Evolutionary conservation across 768 basidiomycete genomes (phyloP).

Genomic region (Chalciporus pseudorubinellus): DNA sequence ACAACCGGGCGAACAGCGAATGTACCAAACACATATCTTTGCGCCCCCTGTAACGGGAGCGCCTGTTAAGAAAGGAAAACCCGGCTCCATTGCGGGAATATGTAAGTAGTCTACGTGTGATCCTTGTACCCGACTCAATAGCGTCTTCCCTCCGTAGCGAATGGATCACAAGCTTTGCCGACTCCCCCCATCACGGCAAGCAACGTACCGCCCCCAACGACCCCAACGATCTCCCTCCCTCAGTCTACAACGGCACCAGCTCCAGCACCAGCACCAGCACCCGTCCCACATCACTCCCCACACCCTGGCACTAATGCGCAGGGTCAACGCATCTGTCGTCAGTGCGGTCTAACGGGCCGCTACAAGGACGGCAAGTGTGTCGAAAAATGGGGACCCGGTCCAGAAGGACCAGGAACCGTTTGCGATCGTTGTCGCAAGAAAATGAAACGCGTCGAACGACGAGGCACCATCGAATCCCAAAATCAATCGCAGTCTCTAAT

Average conservation of each 20-base stretch:
- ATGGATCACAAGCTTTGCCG: constrained; percentile 20
- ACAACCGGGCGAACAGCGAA: constrained; percentile 38
- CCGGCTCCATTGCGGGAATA: constrained; percentile 18
- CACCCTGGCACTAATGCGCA: constrained; percentile 45
- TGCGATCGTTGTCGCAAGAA: constrained; percentile 86
- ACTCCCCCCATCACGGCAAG: constrained; percentile 13
- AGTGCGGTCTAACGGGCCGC: constrained; percentile 68
- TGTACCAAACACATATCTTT: constrained; percentile 67
- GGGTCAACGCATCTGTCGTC: constrained; percentile 75
- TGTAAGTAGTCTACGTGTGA: constrained; percentile 16
- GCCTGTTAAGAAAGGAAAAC: constrained; percentile 65
- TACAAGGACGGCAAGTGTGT: constrained; percentile 87
- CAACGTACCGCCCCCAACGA: constrained; percentile 14
- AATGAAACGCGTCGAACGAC: constrained; percentile 79
- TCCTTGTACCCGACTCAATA: constrained; percentile 11
- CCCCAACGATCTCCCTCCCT: constrained; percentile 11
- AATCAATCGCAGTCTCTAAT: constrained; percentile 23
- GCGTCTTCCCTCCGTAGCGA: constrained; percentile 11
- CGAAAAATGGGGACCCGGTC: constrained; percentile 86
- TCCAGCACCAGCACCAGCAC: background rate
- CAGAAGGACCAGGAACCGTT: constrained; percentile 79
- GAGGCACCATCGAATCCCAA: constrained; percentile 57
- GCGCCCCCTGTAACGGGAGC: constrained; percentile 73
- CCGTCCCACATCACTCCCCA: constrained; percentile 12
- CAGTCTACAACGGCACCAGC: constrained; percentile 6